Evolutionary conservation across 179 eudicot genomes (phyloP).

Genomic region (Corrigiola litoralis): DNA sequence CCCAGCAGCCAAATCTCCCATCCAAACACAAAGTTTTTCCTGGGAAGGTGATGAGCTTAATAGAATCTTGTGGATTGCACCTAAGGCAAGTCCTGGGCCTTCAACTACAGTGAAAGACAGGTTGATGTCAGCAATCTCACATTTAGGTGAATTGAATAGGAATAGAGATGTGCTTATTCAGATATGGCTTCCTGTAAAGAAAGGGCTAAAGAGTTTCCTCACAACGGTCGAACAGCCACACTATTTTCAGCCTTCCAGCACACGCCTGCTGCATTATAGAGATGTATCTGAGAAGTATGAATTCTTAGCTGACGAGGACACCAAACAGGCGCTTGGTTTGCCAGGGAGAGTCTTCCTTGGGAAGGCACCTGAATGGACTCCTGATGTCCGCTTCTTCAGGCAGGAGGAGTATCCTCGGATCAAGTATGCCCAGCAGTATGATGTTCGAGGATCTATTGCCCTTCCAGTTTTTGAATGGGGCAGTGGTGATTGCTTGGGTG

Average conservation of each 20-base stretch:
- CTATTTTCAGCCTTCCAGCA: constrained; percentile 37
- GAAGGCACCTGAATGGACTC: constrained; percentile 79
- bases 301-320: constrained; percentile 63
- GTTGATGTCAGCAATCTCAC: constrained; percentile 46
- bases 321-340: constrained; percentile 54
- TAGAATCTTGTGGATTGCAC: constrained; percentile 53
- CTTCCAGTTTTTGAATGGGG: constrained; percentile 80
- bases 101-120: constrained; percentile 40
- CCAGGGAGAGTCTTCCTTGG: constrained; percentile 80
- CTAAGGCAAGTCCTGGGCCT: constrained; percentile 30
- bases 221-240: constrained; percentile 73
- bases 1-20: constrained; percentile 23
- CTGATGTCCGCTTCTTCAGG: constrained; percentile 65
- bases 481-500: constrained; percentile 74
- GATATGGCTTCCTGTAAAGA: constrained; percentile 74
- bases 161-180: constrained; percentile 69
- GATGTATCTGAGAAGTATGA: constrained; percentile 49
- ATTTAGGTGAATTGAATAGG: constrained; percentile 39
- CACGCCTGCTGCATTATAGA: constrained; percentile 47
- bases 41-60: constrained; percentile 37
- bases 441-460: constrained; percentile 73
- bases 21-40: constrained; percentile 19
- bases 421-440: constrained; percentile 42
- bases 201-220: constrained; percentile 49
- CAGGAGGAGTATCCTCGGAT: constrained; percentile 66